A percentile compares a stretch with the other conserved stretches of the same genome.
Conservation (phyloP, 2,329 filamentous ascomycete genomes). For the Stagonosporopsis vannaccii region DNA sequence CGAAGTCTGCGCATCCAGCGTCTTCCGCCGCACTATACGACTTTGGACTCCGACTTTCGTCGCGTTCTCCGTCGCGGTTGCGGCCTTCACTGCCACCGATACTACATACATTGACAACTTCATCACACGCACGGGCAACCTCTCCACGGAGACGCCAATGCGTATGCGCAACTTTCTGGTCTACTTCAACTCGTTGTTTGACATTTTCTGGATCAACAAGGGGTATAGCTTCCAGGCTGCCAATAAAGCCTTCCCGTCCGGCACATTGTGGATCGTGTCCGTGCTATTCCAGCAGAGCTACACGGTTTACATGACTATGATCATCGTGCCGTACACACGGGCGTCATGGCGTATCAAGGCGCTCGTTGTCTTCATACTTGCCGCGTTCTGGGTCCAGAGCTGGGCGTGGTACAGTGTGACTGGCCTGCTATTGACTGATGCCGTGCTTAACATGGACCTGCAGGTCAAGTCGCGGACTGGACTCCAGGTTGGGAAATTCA, state of each 20-base stretch:
- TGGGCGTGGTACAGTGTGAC: slow-evolving; percentile 58
- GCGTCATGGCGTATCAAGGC: slow-evolving; percentile 52
- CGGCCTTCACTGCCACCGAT: slow-evolving; percentile 42
- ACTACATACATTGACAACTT: slow-evolving; percentile 50
- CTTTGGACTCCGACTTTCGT: slow-evolving; percentile 53
- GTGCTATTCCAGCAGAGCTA: slow-evolving; percentile 57
- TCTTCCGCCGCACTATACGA: slow-evolving; percentile 54
- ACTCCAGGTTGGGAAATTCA: slow-evolving; percentile 20
- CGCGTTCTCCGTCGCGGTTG: slow-evolving; percentile 50
- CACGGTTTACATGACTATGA: slow-evolving; percentile 58
- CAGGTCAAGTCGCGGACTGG: slow-evolving; percentile 30
- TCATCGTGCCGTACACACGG: slow-evolving; percentile 56
- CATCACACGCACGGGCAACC: slow-evolving; percentile 48
- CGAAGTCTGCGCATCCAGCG: slow-evolving; percentile 47
- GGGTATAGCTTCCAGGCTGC: slow-evolving; percentile 51
- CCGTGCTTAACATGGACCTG: slow-evolving; percentile 53
- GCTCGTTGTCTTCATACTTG: slow-evolving; percentile 51
- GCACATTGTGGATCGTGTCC: slow-evolving; percentile 56
- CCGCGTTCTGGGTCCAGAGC: slow-evolving; percentile 57
- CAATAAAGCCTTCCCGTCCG: slow-evolving; percentile 53
- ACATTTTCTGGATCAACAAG: slow-evolving; percentile 56
- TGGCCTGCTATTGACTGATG: slow-evolving; percentile 58
- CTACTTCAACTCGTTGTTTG: slow-evolving; percentile 57
- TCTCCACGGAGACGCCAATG: slow-evolving; percentile 45
- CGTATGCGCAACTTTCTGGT: slow-evolving; percentile 49